phyloP scores from a whole-genome alignment of 352 stramenopile genomes.

The Pythium aquatile region DNA sequence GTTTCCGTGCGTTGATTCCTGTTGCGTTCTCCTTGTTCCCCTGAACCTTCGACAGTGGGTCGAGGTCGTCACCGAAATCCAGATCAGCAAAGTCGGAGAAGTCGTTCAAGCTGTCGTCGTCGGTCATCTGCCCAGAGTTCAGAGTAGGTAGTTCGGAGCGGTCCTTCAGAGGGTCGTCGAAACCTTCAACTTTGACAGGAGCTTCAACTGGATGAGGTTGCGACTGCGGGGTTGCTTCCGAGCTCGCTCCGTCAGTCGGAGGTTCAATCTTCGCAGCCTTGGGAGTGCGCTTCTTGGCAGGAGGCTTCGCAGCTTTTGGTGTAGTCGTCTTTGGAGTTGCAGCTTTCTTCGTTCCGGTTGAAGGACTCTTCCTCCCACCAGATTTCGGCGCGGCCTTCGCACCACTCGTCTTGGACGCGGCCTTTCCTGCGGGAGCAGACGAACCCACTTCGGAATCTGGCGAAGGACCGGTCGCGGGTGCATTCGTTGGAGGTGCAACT shows the following conservation, averaged over 20 bases:
- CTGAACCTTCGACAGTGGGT: conserved; percentile 37
- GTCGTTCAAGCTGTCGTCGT: conserved; percentile 68
- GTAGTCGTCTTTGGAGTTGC: conserved; percentile 18
- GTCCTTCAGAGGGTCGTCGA: conserved; percentile 5
- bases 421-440: conserved; percentile 4
- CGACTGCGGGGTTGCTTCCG: neutral
- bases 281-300: conserved; percentile 22
- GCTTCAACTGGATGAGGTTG: neutral
- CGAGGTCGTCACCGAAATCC: conserved; percentile 71
- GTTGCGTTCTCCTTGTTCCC: conserved; percentile 69
- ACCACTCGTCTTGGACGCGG: conserved; percentile 8
- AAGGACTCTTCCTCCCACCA: conserved; percentile 23
- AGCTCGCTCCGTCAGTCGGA: neutral
- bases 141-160: neutral
- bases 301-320: conserved; percentile 20
- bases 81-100: conserved; percentile 76
- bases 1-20: conserved; percentile 53
- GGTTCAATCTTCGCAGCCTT: conserved; percentile 1
- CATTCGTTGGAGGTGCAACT: neutral
- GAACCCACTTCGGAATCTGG: neutral
- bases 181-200: neutral
- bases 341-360: conserved; percentile 17
- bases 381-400: conserved; percentile 18
- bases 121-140: conserved; percentile 23
- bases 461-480: neutral